Conservation (phyloP, 116 monocot species). For the Cymodocea nodosa region DNA sequence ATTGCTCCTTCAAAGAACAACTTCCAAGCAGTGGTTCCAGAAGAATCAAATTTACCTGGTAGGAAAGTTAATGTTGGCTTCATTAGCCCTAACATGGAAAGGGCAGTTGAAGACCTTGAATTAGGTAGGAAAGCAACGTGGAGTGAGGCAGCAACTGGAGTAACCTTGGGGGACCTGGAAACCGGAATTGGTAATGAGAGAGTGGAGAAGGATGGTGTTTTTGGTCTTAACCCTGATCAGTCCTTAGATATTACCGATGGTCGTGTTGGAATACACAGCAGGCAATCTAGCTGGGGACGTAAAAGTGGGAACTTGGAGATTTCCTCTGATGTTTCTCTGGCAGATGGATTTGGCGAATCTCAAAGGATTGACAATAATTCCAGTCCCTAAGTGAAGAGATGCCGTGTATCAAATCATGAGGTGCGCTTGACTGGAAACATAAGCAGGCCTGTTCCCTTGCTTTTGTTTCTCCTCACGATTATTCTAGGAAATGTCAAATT, state of each 20-base stretch:
- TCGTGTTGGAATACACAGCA: no score
- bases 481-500: no score
- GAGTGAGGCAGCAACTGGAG: constrained; percentile 17
- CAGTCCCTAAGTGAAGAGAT: no score
- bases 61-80: constrained; percentile 19
- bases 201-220: constrained; percentile 32
- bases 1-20: constrained; percentile 71
- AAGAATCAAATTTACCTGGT: constrained; percentile 22
- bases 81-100: constrained; percentile 59
- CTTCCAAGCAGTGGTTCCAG: constrained; percentile 34
- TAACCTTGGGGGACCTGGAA: constrained; percentile 32
- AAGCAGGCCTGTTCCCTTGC: no score
- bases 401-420: no score
- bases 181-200: constrained; percentile 15
- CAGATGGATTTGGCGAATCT: no score
- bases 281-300: no score
- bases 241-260: background rate
- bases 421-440: no score
- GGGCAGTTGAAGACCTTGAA: constrained; percentile 30
- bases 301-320: no score
- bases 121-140: constrained; percentile 57
- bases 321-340: no score
- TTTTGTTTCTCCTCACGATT: no score
- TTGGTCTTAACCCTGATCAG: background rate
- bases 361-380: no score